Percentiles rank a stretch among this genome's conserved stretches.
These are phyloP conservation scores for Echinosophora koreensis DNA, from an alignment of 306 rosid genomes.

Conservation along the genomic window DNA sequence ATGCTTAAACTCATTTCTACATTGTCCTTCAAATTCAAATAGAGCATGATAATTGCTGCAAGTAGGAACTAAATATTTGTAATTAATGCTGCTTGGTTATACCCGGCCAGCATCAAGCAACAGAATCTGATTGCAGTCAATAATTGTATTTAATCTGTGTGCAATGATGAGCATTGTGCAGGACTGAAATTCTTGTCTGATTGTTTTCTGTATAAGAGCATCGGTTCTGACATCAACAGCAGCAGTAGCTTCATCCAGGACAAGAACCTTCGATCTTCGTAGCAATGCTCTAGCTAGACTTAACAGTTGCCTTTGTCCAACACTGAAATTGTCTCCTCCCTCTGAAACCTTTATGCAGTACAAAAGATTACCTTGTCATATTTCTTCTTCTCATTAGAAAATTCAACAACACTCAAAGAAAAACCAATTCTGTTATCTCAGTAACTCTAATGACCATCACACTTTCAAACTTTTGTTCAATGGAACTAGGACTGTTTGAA, in stretches of 20 bases:
- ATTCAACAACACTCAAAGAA: not conserved
- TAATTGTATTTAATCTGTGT: slow-evolving; percentile 86
- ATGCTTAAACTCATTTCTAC: not conserved
- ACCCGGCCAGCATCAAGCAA: slow-evolving; percentile 85
- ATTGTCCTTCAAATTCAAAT: not conserved
- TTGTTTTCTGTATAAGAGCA: slow-evolving; percentile 87
- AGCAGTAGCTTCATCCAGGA: slow-evolving; percentile 97
- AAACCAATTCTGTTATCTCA: not conserved
- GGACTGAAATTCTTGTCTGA: slow-evolving; percentile 80
- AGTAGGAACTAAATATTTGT: slow-evolving; percentile 14
- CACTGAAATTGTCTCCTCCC: slow-evolving; percentile 94
- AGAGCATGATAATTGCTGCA: not conserved
- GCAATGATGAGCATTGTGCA: slow-evolving; percentile 94
- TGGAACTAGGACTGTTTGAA: not conserved
- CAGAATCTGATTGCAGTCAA: slow-evolving; percentile 78
- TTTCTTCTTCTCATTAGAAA: slow-evolving; percentile 7
- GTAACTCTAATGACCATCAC: not conserved
- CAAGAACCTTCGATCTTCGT: slow-evolving; percentile 85
- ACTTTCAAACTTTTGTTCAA: not conserved
- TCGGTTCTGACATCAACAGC: slow-evolving; percentile 93
- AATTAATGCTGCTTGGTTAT: slow-evolving; percentile 34
- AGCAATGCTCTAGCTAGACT: slow-evolving; percentile 90
- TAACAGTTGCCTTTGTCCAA: slow-evolving; percentile 89
- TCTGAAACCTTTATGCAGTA: slow-evolving; percentile 71
- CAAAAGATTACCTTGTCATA: slow-evolving; percentile 33